Conservation (phyloP, 1,139 yeast genomes). For the Candida sp. region DNA sequence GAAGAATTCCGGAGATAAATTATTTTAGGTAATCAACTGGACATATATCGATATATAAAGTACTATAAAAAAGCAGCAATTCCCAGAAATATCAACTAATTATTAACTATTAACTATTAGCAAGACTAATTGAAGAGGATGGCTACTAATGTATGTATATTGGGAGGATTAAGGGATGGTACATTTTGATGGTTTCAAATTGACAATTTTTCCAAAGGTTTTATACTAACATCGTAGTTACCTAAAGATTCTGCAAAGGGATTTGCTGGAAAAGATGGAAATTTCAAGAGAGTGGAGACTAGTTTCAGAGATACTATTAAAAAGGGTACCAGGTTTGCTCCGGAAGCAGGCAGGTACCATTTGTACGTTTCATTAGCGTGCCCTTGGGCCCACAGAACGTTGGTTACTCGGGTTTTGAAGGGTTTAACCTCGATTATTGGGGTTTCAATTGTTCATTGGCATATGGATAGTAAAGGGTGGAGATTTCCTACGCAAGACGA, state of each 20-base stretch:
- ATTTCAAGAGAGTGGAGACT: slow-evolving; percentile 48
- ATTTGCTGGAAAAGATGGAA: slow-evolving; percentile 52
- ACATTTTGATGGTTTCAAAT: too few species aligned
- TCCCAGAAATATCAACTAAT: too few species aligned
- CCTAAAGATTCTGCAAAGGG: neutral
- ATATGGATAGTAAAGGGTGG: slow-evolving; percentile 86
- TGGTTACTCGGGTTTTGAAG: slow-evolving; percentile 73
- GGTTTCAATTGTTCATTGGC: slow-evolving; percentile 85
- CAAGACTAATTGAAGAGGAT: too few species aligned
- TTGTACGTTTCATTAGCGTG: slow-evolving; percentile 86
- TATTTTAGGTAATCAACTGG: too few species aligned
- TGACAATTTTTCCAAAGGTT: too few species aligned
- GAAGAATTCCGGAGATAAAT: too few species aligned
- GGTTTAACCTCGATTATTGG: slow-evolving; percentile 64
- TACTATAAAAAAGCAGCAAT: too few species aligned
- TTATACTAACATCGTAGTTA: neutral
- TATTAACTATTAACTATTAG: too few species aligned
- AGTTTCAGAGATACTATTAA: slow-evolving; percentile 56
- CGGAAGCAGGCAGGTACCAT: slow-evolving; percentile 82
- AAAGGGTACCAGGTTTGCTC: slow-evolving; percentile 59
- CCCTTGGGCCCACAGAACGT: slow-evolving; percentile 94
- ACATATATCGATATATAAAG: too few species aligned
- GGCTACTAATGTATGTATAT: neutral
- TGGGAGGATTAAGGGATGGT: too few species aligned
- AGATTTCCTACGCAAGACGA: slow-evolving; percentile 49